These are phyloP conservation scores for Fraxinus americana DNA, from an alignment of 257 asterid genomes.

Conservation along the genomic window DNA sequence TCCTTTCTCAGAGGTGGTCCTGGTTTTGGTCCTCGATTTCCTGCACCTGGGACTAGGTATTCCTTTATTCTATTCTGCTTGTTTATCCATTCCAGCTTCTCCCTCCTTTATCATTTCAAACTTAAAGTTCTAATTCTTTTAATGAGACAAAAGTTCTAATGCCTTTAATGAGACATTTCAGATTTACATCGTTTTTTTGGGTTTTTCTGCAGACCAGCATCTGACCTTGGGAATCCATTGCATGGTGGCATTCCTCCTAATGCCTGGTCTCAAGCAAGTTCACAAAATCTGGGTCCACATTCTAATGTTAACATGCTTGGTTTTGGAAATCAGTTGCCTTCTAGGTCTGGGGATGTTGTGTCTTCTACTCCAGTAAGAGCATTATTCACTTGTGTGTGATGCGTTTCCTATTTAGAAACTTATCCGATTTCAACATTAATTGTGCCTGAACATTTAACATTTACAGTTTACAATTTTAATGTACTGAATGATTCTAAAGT, in stretches of 20 bases:
- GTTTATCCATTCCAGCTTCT: conserved; percentile 11
- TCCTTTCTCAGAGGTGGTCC: conserved; percentile 60
- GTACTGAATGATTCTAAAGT: background rate
- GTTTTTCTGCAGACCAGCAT: conserved; percentile 44
- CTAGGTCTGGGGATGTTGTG: conserved; percentile 48
- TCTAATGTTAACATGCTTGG: conserved; percentile 54
- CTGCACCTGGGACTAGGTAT: conserved; percentile 73
- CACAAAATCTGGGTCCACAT: conserved; percentile 53
- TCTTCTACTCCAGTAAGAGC: conserved; percentile 53
- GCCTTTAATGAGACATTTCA: conserved; percentile 12
- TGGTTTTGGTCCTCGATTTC: conserved; percentile 56
- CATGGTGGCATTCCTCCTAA: conserved; percentile 51
- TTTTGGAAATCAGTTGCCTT: conserved; percentile 57
- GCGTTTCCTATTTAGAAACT: background rate
- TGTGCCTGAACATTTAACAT: background rate
- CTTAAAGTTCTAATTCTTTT: background rate
- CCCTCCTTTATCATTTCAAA: conserved; percentile 17
- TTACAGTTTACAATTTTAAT: background rate
- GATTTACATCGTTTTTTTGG: background rate
- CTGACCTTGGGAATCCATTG: conserved; percentile 46
- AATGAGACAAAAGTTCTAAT: conserved; percentile 6
- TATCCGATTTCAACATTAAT: background rate
- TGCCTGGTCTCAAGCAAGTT: conserved; percentile 69
- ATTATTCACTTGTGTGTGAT: conserved; percentile 7
- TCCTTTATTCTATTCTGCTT: conserved; percentile 19